Percentiles rank a stretch among this genome's conserved stretches.
Evolutionary conservation across 139 green algal genomes (phyloP).

Genomic region (Gonium pectorale): DNA sequence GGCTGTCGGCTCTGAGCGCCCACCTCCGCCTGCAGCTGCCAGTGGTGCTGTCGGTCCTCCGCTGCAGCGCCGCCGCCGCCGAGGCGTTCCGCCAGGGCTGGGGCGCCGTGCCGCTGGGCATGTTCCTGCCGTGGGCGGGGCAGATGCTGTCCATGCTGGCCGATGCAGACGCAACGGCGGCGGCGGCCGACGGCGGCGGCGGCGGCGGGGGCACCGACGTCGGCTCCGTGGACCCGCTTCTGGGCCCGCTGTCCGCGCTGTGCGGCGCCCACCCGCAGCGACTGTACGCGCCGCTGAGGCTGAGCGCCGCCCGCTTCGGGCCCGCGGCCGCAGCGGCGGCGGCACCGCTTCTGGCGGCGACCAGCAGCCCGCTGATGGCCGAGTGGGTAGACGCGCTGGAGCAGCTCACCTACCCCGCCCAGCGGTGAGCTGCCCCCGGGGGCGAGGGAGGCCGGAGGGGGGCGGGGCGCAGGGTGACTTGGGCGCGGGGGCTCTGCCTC

Average conservation of each 20-base stretch:
- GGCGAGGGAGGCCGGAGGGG: not conserved
- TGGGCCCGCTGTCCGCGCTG: constrained; percentile 21
- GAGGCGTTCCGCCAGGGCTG: constrained; percentile 15
- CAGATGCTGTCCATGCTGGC: constrained; percentile 32
- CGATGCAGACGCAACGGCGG: not conserved
- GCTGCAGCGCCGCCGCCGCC: not conserved
- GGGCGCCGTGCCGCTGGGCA: not conserved
- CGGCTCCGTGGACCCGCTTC: not conserved
- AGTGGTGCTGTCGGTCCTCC: constrained; percentile 12
- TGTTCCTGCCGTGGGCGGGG: constrained; percentile 33
- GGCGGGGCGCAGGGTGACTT: not conserved
- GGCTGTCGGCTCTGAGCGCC: not conserved
- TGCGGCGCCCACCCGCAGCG: not conserved
- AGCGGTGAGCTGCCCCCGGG: constrained; percentile 25
- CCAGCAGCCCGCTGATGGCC: constrained; percentile 16
- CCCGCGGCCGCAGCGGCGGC: not conserved
- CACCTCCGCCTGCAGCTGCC: constrained; percentile 19
- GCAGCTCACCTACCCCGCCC: constrained; percentile 21
- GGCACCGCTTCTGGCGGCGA: constrained; percentile 33
- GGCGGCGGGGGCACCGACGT: not conserved
- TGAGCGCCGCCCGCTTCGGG: not conserved
- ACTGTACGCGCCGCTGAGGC: constrained; percentile 19
- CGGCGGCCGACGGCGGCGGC: not conserved
- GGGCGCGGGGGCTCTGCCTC: no score
- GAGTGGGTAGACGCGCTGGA: constrained; percentile 30